phyloP scores from a whole-genome alignment of 495 filamentous ascomycete genomes.

The Xylaria scruposa region DNA sequence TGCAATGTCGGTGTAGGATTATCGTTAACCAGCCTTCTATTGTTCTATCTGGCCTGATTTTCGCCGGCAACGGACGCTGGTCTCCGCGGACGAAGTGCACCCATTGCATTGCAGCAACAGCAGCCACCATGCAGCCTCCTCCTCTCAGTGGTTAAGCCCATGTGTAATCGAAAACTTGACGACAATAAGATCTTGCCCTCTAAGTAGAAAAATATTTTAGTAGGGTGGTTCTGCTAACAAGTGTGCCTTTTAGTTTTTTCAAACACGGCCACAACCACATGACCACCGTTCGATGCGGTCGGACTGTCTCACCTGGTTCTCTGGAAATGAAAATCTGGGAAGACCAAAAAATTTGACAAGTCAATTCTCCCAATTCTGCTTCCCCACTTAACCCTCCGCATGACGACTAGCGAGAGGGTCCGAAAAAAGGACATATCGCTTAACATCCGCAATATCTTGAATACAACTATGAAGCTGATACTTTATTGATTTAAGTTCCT shows the following conservation, averaged over 20 bases:
- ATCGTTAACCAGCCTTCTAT: constrained; percentile 8
- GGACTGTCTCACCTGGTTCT: constrained; percentile 23
- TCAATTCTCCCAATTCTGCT: constrained; percentile 10
- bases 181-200: neutral
- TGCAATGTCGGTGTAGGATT: constrained; percentile 30
- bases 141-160: neutral
- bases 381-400: constrained; percentile 15
- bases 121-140: constrained; percentile 3
- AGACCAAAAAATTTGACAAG: constrained; percentile 8
- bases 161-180: neutral
- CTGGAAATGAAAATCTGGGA: constrained; percentile 5
- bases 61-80: constrained; percentile 21
- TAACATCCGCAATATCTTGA: neutral
- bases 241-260: neutral
- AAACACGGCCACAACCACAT: constrained; percentile 16
- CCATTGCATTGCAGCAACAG: constrained; percentile 6
- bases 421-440: neutral
- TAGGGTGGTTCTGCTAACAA: constrained; percentile 2
- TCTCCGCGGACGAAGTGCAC: neutral
- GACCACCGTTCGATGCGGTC: constrained; percentile 26
- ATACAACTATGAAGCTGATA: neutral
- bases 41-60: neutral
- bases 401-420: neutral
- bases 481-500: neutral
- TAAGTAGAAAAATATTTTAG: neutral